Conservation (phyloP, 164 flowering plant species). For the Magnolia officinalis region DNA sequence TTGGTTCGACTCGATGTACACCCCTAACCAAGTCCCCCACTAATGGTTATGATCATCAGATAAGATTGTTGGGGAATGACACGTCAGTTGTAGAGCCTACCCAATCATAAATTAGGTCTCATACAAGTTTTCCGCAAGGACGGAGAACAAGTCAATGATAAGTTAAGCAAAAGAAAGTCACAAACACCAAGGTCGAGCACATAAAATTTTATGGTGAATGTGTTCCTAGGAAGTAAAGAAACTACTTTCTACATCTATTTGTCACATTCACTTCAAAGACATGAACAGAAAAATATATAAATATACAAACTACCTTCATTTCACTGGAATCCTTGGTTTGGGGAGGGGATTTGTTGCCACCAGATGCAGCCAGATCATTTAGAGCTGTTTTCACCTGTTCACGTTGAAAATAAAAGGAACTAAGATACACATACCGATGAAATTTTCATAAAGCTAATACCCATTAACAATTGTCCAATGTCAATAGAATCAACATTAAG, state of each 20-base stretch:
- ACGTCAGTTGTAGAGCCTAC: neutral
- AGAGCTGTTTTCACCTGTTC: conserved; percentile 12
- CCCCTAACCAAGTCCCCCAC: neutral
- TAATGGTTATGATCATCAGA: neutral
- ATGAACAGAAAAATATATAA: neutral
- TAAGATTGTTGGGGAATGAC: neutral
- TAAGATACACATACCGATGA: neutral
- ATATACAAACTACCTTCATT: neutral
- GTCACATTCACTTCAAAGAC: neutral
- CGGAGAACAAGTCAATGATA: neutral
- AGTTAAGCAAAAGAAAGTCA: neutral
- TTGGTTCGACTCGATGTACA: too few species aligned
- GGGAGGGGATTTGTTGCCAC: conserved; percentile 10
- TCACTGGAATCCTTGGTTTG: conserved; percentile 10
- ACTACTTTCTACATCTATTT: neutral
- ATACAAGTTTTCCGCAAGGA: neutral
- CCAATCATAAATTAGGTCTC: neutral
- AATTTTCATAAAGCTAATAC: neutral
- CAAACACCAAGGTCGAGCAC: neutral
- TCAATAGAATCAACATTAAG: neutral
- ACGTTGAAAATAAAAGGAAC: neutral
- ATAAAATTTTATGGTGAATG: neutral
- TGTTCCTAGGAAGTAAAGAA: neutral
- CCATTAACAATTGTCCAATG: neutral
- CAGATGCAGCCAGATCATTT: conserved; percentile 14